Percentiles rank a stretch among this genome's conserved stretches.
These are phyloP conservation scores for Lignosus rhinocerotis DNA, from an alignment of 1,284 basidiomycete genomes.

Conservation along the genomic window DNA sequence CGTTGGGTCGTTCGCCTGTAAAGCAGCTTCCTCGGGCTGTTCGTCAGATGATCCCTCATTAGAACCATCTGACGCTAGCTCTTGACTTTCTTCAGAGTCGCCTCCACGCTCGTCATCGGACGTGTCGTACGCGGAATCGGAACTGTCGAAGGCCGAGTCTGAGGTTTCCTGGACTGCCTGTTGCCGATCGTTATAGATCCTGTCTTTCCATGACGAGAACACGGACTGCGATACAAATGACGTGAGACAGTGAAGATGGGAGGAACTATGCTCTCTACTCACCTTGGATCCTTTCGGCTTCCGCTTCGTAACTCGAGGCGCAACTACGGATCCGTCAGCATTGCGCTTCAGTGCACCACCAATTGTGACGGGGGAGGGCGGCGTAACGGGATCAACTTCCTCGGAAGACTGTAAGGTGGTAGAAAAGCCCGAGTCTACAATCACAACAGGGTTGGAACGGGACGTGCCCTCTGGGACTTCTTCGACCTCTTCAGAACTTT, in stretches of 20 bases:
- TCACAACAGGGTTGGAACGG: conserved; percentile 29
- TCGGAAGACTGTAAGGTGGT: conserved; percentile 16
- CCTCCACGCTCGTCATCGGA: conserved; percentile 30
- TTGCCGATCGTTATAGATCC: not conserved
- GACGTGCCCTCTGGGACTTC: conserved; percentile 22
- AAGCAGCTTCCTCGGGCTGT: conserved; percentile 7
- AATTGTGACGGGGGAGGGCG: conserved; percentile 30
- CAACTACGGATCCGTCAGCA: conserved; percentile 52
- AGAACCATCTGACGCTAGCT: not conserved
- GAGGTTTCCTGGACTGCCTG: conserved; percentile 38
- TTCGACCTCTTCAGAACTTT: conserved; percentile 1
- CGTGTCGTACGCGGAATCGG: conserved; percentile 66
- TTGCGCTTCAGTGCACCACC: conserved; percentile 63
- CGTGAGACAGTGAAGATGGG: not conserved
- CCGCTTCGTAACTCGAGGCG: conserved; percentile 48
- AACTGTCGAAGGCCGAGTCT: conserved; percentile 74
- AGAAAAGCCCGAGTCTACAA: conserved; percentile 33
- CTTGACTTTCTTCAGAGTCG: conserved; percentile 19
- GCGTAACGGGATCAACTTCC: not conserved
- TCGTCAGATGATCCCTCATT: conserved; percentile 8
- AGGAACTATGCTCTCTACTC: conserved; percentile 8
- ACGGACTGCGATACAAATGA: conserved; percentile 3
- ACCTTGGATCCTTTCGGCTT: conserved; percentile 46
- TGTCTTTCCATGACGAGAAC: conserved; percentile 36
- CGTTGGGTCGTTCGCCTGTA: conserved; percentile 18